Base-by-base conservation (phyloP, 345 rosid genomes). In the Eucalyptus sp. region DNA sequence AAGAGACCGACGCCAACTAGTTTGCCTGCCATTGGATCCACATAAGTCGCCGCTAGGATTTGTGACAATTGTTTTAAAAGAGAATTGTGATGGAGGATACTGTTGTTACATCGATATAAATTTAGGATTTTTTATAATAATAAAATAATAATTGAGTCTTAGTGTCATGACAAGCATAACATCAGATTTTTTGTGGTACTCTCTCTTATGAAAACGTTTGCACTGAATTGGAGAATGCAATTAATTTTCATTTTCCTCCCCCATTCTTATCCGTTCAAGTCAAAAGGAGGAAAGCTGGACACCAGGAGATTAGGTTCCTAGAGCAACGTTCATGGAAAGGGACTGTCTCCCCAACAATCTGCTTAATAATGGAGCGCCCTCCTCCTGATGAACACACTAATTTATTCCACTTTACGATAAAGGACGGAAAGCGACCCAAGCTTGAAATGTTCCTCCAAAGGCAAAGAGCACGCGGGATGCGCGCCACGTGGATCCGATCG, bases 101-200 rank as follows among this genome's bases (percentile, higher is more conserved):
- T 10, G 3, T 6, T 7, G 27, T 5, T 11, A 18, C 1, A 11
- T 24, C 1, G 0, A 12, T 71, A 71, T 5, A 37, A 10, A 3
- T 10, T 10, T 20, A 0, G 27, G n/a, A 6, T 0, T 37, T 37
- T 18, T 18, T 9, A 3, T 0, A 0, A 31, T 8, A 14, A 7
- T 13, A n/a, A 52, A 4, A 66, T 16, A 31, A 15, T 0, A 66
- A 2, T 8, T 71, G 1, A 10, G 27, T 5, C 8, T 18, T 1
- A 10, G 1, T 3, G 27, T 18, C 46, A 3, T 20, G 5, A 18
- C 12, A 1, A 10, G 13, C 2, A 37, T 10, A 3, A 10, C 22
- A 37, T 18, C 2, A 0, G 3, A 7, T n/a, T 31, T 16, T 68
- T 4, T 8, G 24, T 31, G 83, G 8, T 11, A 3, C 20, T 20